Base-by-base conservation (phyloP, 2,329 filamentous ascomycete species). In the Eurotiales sp. region DNA sequence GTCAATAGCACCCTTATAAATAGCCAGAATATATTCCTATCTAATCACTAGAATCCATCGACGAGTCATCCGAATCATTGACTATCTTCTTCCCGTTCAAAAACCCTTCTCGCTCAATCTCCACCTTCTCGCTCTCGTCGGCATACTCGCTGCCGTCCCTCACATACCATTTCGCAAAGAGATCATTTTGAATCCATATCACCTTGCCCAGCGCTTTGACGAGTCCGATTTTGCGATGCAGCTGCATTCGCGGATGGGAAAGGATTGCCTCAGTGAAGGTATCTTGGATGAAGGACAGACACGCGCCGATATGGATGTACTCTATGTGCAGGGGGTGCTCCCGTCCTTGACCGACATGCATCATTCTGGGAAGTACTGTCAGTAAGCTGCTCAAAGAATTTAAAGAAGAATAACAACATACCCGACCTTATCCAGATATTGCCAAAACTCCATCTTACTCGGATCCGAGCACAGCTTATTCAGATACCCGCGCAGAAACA, bases 131-230 rank as follows among this genome's bases (percentile, higher is more conserved):
- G 54, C 72, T 71, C 46, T 71, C 66, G 3, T 76, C 72, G 21
- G 63, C 68, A 30, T 47, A 47, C 66, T 88, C 86, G 30, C 84
- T 79, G 45, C 84, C 84, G 57, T 88, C 84, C 29, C 79, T 76
- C 30, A 88, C 81, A 61, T 90, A 87, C 85, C 87, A 91, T 66
- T 86, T 87, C n/a, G 87, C 86, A 66, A 92, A 88, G 25, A 92
- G 76, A 67, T 92, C 88, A 64, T 92, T 92, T 69, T 92, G 88
- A 58, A 92, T 90, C 87, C 88, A 92, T 57, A 92, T 85, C 22
- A 92, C 84, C 67, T 93, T 92, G 56, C 83, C 83, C 19, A 92
- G 75, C 1, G 88, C 88, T 64, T 86, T 87, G 42, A 91, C 78
- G 4, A 92, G 77, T 19, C 81, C 84, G 15, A 86, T 84, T 72